Conservation (phyloP, 169 alveolate genomes). For the Cryptosporidium tyzzeri region DNA sequence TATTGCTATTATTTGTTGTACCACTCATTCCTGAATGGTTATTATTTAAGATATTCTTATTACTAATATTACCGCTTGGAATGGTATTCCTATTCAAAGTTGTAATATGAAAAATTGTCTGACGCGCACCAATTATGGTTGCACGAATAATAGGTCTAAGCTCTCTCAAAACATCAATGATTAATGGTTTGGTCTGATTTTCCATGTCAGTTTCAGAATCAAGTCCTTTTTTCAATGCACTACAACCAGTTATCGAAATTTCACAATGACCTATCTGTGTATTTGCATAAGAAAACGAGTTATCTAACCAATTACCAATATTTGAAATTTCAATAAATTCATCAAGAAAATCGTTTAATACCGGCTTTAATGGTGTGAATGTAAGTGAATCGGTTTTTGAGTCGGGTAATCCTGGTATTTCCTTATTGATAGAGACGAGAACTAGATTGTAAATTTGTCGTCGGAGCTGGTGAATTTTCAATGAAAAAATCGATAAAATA, state of each 20-base stretch:
- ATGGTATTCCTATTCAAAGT: slow-evolving; percentile 23
- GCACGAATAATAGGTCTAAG: slow-evolving; percentile 71
- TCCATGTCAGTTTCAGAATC: background rate
- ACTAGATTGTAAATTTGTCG: slow-evolving; percentile 67
- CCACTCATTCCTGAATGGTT: slow-evolving; percentile 1
- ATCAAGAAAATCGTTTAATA: slow-evolving; percentile 14
- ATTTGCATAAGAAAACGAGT: slow-evolving; percentile 61
- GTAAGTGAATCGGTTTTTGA: slow-evolving; percentile 30
- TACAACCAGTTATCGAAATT: slow-evolving; percentile 44
- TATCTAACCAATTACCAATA: slow-evolving; percentile 54
- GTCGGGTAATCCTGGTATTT: slow-evolving; percentile 24
- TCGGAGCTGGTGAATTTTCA: slow-evolving; percentile 68
- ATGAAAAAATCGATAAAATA: slow-evolving; percentile 51
- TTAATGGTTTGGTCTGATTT: slow-evolving; percentile 42
- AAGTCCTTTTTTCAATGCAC: slow-evolving; percentile 20
- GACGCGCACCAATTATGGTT: slow-evolving; percentile 65
- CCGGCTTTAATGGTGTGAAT: slow-evolving; percentile 27
- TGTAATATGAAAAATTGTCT: slow-evolving; percentile 64
- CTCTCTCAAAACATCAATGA: slow-evolving; percentile 61
- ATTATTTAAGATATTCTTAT: slow-evolving; percentile 9
- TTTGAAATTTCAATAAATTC: slow-evolving; percentile 36
- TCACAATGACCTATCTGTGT: slow-evolving; percentile 71
- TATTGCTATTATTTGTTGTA: background rate
- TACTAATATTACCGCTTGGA: background rate
- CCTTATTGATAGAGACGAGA: slow-evolving; percentile 32